phyloP scores from a whole-genome alignment of 352 stramenopile species.

The Globisporangium uncinulatum region DNA sequence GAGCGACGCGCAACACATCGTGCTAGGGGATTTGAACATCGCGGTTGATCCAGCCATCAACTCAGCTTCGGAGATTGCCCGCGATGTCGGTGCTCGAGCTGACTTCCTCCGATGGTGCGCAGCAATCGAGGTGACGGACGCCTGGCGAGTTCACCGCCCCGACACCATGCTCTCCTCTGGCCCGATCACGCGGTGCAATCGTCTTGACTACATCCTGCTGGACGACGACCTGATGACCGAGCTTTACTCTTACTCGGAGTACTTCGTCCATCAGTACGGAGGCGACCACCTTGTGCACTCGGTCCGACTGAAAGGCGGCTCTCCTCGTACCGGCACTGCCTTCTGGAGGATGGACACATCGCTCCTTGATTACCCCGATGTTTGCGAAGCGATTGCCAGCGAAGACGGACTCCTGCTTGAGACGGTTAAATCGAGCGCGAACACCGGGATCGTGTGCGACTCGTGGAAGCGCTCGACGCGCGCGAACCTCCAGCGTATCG shows the following conservation, averaged over 20 bases:
- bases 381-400: conserved; percentile 1
- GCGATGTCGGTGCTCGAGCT: not conserved
- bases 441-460: conserved; percentile 11
- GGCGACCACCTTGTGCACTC: conserved; percentile 8
- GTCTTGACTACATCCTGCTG: conserved; percentile 21
- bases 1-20: conserved; percentile 7
- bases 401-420: not conserved
- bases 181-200: not conserved
- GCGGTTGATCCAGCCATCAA: conserved; percentile 6
- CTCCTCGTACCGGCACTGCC: not conserved
- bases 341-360: conserved; percentile 2
- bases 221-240: not conserved
- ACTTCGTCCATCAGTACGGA: conserved; percentile 2
- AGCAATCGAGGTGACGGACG: conserved; percentile 10
- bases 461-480: conserved; percentile 9
- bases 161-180: not conserved
- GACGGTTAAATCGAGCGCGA: conserved; percentile 1
- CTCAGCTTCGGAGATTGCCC: not conserved
- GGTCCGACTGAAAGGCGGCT: not conserved
- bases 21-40: conserved; percentile 16
- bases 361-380: conserved; percentile 6
- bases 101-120: conserved; percentile 11
- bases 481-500: conserved; percentile 1
- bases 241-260: not conserved
- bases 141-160: conserved; percentile 13